phyloP scores from a whole-genome alignment of 306 rosid genomes.

The Fagus sylvatica region DNA sequence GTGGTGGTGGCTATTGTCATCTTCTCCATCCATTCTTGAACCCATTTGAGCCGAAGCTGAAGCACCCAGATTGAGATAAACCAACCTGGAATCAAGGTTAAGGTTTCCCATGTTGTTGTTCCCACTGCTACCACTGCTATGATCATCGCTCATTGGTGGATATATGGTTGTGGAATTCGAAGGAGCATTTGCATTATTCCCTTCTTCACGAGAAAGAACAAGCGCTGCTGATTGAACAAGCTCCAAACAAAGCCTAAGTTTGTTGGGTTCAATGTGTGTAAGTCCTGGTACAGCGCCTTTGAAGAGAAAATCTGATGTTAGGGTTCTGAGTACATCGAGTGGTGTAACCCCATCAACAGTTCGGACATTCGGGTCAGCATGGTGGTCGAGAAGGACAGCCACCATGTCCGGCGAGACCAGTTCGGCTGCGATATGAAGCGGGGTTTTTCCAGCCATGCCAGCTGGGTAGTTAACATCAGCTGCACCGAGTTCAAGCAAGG shows the following conservation, averaged over 20 bases:
- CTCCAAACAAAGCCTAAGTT: conserved; percentile 84
- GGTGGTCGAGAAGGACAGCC: conserved; percentile 95
- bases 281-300: conserved; percentile 98
- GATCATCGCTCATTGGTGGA: conserved; percentile 67
- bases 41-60: conserved; percentile 48
- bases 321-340: conserved; percentile 88
- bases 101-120: conserved; percentile 52
- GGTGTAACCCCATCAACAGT: conserved; percentile 83
- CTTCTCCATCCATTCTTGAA: conserved; percentile 51
- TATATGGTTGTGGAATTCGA: conserved; percentile 52
- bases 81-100: conserved; percentile 80
- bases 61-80: conserved; percentile 89
- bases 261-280: conserved; percentile 90
- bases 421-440: conserved; percentile 81
- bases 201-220: conserved; percentile 90
- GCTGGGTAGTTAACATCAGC: conserved; percentile 88
- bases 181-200: conserved; percentile 46
- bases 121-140: conserved; percentile 42
- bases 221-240: conserved; percentile 96
- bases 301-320: conserved; percentile 95
- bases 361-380: conserved; percentile 89
- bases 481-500: conserved; percentile 86
- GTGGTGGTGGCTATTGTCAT: conserved; percentile 38
- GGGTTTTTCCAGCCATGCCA: conserved; percentile 77
- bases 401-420: conserved; percentile 99